Evolutionary conservation across 768 basidiomycete species (phyloP).

Genomic region (Wakefieldia striispora): DNA sequence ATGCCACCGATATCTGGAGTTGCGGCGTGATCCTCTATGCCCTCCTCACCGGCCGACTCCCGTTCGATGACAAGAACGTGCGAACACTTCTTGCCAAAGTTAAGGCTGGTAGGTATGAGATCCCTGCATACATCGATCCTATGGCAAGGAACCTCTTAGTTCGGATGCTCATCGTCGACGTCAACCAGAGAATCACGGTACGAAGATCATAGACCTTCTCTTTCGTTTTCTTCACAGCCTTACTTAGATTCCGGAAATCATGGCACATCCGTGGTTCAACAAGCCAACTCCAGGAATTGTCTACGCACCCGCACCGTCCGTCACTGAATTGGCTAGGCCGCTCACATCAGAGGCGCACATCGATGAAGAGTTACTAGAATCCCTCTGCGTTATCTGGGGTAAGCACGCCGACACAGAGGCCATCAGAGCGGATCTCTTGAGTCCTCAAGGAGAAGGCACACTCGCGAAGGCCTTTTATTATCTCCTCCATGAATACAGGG

Average conservation of each 20-base stretch:
- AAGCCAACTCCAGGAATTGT: conserved; percentile 48
- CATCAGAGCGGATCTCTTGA: conserved; percentile 66
- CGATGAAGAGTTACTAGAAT: conserved; percentile 74
- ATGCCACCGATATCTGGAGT: conserved; percentile 94
- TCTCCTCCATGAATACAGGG: conserved; percentile 72
- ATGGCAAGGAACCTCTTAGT: conserved; percentile 80
- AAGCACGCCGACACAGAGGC: conserved; percentile 58
- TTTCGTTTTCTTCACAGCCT: conserved; percentile 3
- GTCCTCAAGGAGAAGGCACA: conserved; percentile 64
- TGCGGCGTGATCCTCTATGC: conserved; percentile 93
- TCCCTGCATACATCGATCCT: conserved; percentile 79
- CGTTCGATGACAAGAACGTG: conserved; percentile 91
- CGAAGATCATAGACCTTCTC: conserved; percentile 17
- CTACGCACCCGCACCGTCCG: conserved; percentile 55
- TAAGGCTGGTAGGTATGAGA: conserved; percentile 79
- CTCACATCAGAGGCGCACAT: conserved; percentile 67
- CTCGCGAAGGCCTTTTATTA: conserved; percentile 90
- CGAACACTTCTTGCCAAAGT: conserved; percentile 79
- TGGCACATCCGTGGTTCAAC: conserved; percentile 80
- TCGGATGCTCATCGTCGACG: conserved; percentile 88
- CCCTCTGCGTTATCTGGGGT: conserved; percentile 82
- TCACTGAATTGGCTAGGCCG: conserved; percentile 66
- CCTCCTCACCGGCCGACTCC: conserved; percentile 84
- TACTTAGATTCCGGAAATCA: conserved; percentile 78
- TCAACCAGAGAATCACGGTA: conserved; percentile 76